Percentiles rank a stretch among this genome's conserved stretches.
phyloP scores from a whole-genome alignment of 2,329 filamentous ascomycete genomes.

The Dryadomyces quercivorus region DNA sequence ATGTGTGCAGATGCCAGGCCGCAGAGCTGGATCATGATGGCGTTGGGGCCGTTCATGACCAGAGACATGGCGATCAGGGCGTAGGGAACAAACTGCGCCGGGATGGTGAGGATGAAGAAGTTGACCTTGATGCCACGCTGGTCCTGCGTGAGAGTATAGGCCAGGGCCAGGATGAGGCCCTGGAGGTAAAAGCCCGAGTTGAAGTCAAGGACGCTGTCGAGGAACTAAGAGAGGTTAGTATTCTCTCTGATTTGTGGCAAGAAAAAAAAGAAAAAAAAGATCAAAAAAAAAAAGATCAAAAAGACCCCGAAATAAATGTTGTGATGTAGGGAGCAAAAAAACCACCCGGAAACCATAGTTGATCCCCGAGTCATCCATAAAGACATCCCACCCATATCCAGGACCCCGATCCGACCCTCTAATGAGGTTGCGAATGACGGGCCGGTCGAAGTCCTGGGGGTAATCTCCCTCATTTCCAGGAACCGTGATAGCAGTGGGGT shows the following conservation, averaged over 20 bases:
- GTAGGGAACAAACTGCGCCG: slow-evolving; percentile 68
- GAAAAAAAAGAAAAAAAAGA: neutral
- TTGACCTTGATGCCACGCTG: slow-evolving; percentile 63
- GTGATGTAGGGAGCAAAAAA: slow-evolving; percentile 51
- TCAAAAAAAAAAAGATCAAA: neutral
- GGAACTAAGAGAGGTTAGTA: slow-evolving; percentile 6
- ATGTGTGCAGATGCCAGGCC: slow-evolving; percentile 83
- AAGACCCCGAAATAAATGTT: slow-evolving; percentile 6
- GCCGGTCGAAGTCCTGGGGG: slow-evolving; percentile 49
- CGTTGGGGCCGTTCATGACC: slow-evolving; percentile 46
- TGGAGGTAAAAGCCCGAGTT: slow-evolving; percentile 36
- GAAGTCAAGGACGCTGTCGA: neutral
- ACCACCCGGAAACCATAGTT: slow-evolving; percentile 45
- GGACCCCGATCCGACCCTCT: slow-evolving; percentile 49
- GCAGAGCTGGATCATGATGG: slow-evolving; percentile 51
- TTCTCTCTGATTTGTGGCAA: neutral
- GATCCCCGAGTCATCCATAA: slow-evolving; percentile 53
- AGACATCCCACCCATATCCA: slow-evolving; percentile 64
- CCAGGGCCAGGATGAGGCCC: slow-evolving; percentile 66
- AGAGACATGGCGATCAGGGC: slow-evolving; percentile 67
- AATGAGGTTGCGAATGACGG: slow-evolving; percentile 50
- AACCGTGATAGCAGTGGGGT: slow-evolving; percentile 65
- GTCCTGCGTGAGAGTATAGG: slow-evolving; percentile 78
- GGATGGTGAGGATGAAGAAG: slow-evolving; percentile 76
- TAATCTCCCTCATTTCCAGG: slow-evolving; percentile 74